Evolutionary conservation across 495 filamentous ascomycete species (phyloP).

Genomic region (Apodospora peruviana): DNA sequence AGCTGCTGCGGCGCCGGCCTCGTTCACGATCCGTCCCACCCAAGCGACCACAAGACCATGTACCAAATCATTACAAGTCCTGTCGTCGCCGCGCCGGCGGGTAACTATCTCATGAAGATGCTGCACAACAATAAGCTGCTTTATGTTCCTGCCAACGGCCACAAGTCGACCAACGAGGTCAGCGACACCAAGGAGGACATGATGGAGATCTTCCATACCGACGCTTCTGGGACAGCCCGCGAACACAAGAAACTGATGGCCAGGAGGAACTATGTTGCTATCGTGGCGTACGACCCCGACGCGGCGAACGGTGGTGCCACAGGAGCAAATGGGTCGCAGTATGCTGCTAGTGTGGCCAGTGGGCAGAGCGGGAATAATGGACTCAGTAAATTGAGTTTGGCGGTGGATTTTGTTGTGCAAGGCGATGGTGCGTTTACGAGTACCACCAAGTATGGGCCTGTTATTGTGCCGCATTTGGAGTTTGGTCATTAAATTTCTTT

Average conservation of each 20-base stretch:
- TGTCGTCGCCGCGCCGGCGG: slow-evolving; percentile 82
- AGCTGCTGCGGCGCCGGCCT: slow-evolving; percentile 89
- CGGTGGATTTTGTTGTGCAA: slow-evolving; percentile 96
- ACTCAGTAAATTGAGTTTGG: slow-evolving; percentile 72
- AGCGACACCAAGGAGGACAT: slow-evolving; percentile 97
- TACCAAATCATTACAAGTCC: slow-evolving; percentile 92
- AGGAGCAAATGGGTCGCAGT: slow-evolving; percentile 14
- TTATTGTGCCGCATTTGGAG: slow-evolving; percentile 89
- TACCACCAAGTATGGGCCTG: slow-evolving; percentile 94
- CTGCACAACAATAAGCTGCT: slow-evolving; percentile 87
- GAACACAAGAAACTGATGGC: slow-evolving; percentile 91
- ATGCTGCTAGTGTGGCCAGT: slow-evolving; percentile 23
- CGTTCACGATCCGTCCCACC: slow-evolving; percentile 87
- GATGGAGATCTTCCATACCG: slow-evolving; percentile 96
- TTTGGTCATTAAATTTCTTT: slow-evolving; percentile 63
- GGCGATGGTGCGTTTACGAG: slow-evolving; percentile 70
- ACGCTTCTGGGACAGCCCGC: slow-evolving; percentile 71
- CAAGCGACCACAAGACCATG: slow-evolving; percentile 96
- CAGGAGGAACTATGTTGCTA: slow-evolving; percentile 86
- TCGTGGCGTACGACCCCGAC: slow-evolving; percentile 89
- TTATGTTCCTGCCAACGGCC: slow-evolving; percentile 87
- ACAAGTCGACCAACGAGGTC: slow-evolving; percentile 61
- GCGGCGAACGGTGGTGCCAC: slow-evolving; percentile 52
- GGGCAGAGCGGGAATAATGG: slow-evolving; percentile 20
- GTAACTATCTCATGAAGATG: slow-evolving; percentile 81